Percentiles rank a stretch among this genome's conserved stretches.
Conservation (phyloP, 2,329 filamentous ascomycete species). For the Dryadomyces sulphureus region DNA sequence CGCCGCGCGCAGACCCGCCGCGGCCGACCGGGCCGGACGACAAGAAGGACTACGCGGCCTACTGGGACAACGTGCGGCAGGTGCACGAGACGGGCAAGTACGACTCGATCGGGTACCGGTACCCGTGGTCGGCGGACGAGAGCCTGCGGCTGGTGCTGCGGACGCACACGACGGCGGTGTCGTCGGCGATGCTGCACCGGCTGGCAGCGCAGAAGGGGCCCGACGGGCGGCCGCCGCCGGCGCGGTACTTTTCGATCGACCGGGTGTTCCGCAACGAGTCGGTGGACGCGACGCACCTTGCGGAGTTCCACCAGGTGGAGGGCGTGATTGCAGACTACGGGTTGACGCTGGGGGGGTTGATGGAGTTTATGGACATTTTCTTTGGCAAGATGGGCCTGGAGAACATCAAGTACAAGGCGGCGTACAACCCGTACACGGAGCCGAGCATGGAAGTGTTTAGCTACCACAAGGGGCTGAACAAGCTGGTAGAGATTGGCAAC, state of each 20-base stretch:
- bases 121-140: constrained; percentile 83
- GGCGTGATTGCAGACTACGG: constrained; percentile 96
- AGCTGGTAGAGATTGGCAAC: constrained; percentile 96
- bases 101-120: constrained; percentile 90
- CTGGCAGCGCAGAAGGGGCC: constrained; percentile 64
- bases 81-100: constrained; percentile 89
- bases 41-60: constrained; percentile 60
- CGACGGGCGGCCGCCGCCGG: constrained; percentile 46
- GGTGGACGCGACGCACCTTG: constrained; percentile 90
- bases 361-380: constrained; percentile 47
- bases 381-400: constrained; percentile 89
- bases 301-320: constrained; percentile 97
- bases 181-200: constrained; percentile 79
- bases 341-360: constrained; percentile 79
- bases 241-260: constrained; percentile 98
- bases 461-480: constrained; percentile 75
- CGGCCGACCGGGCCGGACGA: constrained; percentile 35
- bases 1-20: constrained; percentile 57
- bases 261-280: constrained; percentile 96
- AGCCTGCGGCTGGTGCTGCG: constrained; percentile 76
- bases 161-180: constrained; percentile 91
- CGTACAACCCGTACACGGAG: constrained; percentile 87
- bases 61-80: constrained; percentile 75
- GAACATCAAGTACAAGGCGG: constrained; percentile 84
- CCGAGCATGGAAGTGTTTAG: constrained; percentile 97